Evolutionary conservation across 2,329 filamentous ascomycete species (phyloP), one percentile per base, ranked within the genome.

Genomic region (Lasiodiplodia gonubiensis): DNA sequence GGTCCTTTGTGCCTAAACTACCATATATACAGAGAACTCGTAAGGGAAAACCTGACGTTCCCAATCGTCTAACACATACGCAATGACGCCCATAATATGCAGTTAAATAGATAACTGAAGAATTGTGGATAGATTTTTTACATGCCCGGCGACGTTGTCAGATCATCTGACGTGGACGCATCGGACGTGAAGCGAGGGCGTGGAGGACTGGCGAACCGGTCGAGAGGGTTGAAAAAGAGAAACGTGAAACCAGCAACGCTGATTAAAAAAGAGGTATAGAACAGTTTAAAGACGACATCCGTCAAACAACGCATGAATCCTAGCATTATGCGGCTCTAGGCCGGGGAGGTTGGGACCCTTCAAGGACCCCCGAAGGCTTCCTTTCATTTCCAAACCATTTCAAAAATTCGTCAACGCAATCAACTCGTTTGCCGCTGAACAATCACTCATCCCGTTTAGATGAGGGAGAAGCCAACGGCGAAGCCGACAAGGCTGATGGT

Each of bases 401-500:
- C 39, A 60, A 16, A 63, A 23, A 48, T 61, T 63, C 59, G n/a
- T 63, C 18, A 35, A 51, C 25, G 30, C 59, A 63, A 63, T 63
- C 59, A 51, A 59, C 52, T 48, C 53, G n/a, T 59, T 25, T 37
- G 27, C 21, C 27, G 14, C 12, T 35, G 21, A 30, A 33, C 30
- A 14, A 51, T 21, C 18, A 25, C 18, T 48, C 46, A 49, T 21
- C 39, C 53, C 65, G 37, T 37, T 67, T 67, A 67, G 48, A 67
- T 39, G n/a, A 63, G 51, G 33, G 57, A 53, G 53, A 67, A 64
- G 49, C 66, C 66, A n/a, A 67, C 18, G 49, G 57, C 57, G 18
- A 67, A 67, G 66, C 66, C 33, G 37, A 67, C 49, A 18, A 67
- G 46, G 66, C 55, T 42, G 51, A 64, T 25, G 39, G 49, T 37